phyloP scores from a whole-genome alignment of 805 yeast species.

The Schizosaccharomyces octosporus region DNA sequence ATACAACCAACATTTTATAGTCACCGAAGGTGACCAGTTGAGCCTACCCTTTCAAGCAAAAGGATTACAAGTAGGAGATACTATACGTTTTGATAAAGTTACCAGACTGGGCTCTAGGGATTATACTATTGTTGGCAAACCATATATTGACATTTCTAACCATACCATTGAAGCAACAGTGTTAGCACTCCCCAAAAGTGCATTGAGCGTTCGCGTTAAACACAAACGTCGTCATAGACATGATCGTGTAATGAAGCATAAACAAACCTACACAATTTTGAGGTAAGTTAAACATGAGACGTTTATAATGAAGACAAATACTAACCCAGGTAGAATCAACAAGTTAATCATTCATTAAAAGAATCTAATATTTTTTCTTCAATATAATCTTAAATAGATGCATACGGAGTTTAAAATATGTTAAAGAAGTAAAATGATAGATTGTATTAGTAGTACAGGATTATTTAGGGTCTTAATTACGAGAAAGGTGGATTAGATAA shows the following conservation, averaged over 20 bases:
- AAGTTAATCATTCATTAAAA: too few relatives aligned
- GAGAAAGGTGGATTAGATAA: too few relatives aligned
- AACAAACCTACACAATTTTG: background rate
- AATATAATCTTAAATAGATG: too few relatives aligned
- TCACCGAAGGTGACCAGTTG: slow-evolving; percentile 73
- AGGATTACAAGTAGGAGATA: slow-evolving; percentile 62
- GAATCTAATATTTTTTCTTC: too few relatives aligned
- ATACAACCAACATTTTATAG: slow-evolving; percentile 64
- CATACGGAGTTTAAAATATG: too few relatives aligned
- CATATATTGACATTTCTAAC: slow-evolving; percentile 21
- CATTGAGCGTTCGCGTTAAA: slow-evolving; percentile 7
- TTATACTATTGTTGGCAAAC: slow-evolving; percentile 36
- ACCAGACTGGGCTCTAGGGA: slow-evolving; percentile 67
- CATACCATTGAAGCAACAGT: slow-evolving; percentile 8
- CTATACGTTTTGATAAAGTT: slow-evolving; percentile 47
- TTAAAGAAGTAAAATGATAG: too few relatives aligned
- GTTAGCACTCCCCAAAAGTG: slow-evolving; percentile 10
- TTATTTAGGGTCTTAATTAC: too few relatives aligned
- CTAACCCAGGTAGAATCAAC: too few relatives aligned
- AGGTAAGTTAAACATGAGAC: background rate
- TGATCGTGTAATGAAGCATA: background rate
- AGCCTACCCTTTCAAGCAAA: slow-evolving; percentile 56
- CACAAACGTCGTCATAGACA: slow-evolving; percentile 1
- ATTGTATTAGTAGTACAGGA: too few relatives aligned
- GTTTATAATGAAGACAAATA: too few relatives aligned